These are phyloP conservation scores for Neoboletus magnificus DNA, from an alignment of 768 basidiomycete genomes.

Conservation along the genomic window DNA sequence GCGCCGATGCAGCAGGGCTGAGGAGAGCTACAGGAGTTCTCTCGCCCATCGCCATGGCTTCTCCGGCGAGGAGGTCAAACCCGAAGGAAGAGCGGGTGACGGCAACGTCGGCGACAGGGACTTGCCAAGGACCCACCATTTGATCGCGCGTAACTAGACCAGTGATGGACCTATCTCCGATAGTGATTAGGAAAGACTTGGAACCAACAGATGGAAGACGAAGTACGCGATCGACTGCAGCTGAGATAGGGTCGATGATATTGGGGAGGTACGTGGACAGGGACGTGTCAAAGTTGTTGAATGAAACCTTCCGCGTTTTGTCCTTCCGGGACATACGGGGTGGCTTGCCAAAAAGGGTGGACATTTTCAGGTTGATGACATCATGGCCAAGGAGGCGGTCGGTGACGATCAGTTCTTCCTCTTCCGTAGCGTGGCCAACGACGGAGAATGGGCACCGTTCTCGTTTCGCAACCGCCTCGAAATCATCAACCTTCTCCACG, in stretches of 20 bases:
- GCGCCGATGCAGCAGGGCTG: conserved; percentile 83
- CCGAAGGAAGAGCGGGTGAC: conserved; percentile 95
- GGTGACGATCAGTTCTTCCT: conserved; percentile 83
- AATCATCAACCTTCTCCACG: conserved; percentile 54
- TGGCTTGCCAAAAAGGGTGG: conserved; percentile 93
- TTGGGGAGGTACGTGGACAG: conserved; percentile 64
- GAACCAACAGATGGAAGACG: conserved; percentile 91
- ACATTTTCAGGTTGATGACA: conserved; percentile 89
- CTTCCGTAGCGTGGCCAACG: conserved; percentile 82
- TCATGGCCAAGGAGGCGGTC: conserved; percentile 77
- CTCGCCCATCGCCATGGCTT: conserved; percentile 99
- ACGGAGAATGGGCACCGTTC: conserved; percentile 93
- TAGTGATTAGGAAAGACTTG: conserved; percentile 97
- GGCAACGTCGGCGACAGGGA: conserved; percentile 95
- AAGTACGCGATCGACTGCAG: conserved; percentile 78
- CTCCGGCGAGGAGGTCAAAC: conserved; percentile 78
- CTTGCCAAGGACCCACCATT: conserved; percentile 99
- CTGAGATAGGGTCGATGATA: conserved; percentile 46
- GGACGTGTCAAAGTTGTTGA: conserved; percentile 65
- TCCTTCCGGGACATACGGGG: conserved; percentile 86
- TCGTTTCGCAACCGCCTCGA: conserved; percentile 75
- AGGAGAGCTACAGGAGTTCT: conserved; percentile 90
- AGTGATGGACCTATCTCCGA: conserved; percentile 92
- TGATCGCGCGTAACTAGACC: conserved; percentile 95
- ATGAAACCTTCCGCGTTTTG: conserved; percentile 38